phyloP scores from a whole-genome alignment of 441 rosid genomes.

The Arabidopsis lyrata region DNA sequence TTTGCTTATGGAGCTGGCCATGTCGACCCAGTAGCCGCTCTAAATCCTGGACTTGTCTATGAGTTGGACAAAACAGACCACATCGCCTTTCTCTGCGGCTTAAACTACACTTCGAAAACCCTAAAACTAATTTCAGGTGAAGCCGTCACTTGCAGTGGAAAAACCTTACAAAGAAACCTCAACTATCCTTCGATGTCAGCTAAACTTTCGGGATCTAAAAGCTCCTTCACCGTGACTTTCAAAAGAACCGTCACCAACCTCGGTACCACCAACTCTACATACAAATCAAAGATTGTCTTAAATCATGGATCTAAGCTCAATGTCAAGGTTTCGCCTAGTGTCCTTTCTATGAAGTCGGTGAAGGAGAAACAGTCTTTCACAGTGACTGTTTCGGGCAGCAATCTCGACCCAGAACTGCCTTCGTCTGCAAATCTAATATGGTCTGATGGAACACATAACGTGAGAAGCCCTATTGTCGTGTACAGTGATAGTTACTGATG shows the following conservation, averaged over 20 bases:
- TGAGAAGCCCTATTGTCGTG: conserved; percentile 52
- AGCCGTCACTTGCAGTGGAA: conserved; percentile 25
- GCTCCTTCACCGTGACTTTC: conserved; percentile 41
- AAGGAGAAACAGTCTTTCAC: conserved; percentile 51
- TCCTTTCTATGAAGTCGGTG: conserved; percentile 45
- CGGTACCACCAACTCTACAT: conserved; percentile 51
- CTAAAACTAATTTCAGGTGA: conserved; percentile 23
- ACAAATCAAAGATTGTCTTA: conserved; percentile 36
- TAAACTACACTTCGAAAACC: conserved; percentile 13
- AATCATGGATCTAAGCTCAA: conserved; percentile 19
- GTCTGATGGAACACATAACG: conserved; percentile 50
- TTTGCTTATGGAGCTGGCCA: conserved; percentile 46
- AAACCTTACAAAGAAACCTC: conserved; percentile 23
- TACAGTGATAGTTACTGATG: conserved; percentile 15
- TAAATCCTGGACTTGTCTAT: conserved; percentile 40
- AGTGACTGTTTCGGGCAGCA: conserved; percentile 34
- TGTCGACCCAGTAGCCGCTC: conserved; percentile 35
- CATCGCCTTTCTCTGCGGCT: conserved; percentile 32
- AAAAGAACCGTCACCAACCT: conserved; percentile 59
- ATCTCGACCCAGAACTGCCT: not conserved
- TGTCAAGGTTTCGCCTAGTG: conserved; percentile 47
- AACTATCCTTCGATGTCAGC: conserved; percentile 44
- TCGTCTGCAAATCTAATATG: conserved; percentile 51
- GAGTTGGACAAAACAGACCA: conserved; percentile 25
- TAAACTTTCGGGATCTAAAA: not conserved